Evolutionary conservation across 192 early-diverging fungal species (phyloP).

Genomic region (Glomus cerebriforme): DNA sequence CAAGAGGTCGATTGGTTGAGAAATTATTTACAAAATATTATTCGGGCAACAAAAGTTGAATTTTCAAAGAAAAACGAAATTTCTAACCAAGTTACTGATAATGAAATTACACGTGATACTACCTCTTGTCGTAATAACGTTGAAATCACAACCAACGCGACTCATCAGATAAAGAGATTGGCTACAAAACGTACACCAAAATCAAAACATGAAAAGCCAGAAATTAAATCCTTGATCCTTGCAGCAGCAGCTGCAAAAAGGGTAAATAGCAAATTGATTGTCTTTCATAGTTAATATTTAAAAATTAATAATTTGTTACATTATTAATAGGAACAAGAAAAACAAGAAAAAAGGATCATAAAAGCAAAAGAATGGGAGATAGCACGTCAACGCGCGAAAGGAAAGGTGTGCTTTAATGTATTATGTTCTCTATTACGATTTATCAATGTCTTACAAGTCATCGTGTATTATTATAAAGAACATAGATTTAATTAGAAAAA

Average conservation of each 20-base stretch:
- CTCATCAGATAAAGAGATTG: background rate
- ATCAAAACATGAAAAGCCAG: background rate
- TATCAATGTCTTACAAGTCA: background rate
- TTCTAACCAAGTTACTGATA: background rate
- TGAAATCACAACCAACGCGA: background rate
- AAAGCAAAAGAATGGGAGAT: constrained; percentile 1
- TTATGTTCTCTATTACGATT: background rate
- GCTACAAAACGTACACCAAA: background rate
- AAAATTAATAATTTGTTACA: background rate
- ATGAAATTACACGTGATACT: background rate
- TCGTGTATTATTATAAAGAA: background rate
- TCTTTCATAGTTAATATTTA: background rate
- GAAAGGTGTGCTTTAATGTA: background rate
- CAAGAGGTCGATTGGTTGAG: background rate
- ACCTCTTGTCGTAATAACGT: background rate
- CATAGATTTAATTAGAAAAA: background rate
- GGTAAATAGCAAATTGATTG: background rate
- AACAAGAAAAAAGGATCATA: background rate
- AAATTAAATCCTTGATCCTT: background rate
- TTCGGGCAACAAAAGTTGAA: background rate
- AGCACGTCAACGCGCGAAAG: background rate
- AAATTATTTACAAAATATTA: background rate
- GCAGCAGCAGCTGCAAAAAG: background rate
- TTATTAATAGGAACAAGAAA: constrained; percentile 12
- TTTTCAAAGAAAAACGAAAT: background rate